Conservation (phyloP, 805 yeast genomes). For the Tetrapisispora taiwanensis region DNA sequence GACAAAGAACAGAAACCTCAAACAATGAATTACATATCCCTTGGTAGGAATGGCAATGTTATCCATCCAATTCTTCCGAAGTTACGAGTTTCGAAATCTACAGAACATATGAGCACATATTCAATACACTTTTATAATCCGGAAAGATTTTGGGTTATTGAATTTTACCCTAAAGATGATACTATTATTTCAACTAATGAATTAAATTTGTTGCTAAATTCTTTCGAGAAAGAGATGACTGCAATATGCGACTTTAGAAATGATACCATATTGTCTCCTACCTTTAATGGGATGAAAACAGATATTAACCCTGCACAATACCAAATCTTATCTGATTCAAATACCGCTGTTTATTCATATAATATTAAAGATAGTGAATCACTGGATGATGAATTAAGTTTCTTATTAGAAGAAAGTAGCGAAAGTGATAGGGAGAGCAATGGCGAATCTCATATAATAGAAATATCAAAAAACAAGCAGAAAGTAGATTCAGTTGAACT, state of each 20-base stretch:
- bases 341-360: background rate
- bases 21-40: constrained; percentile 20
- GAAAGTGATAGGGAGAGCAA: constrained; percentile 1
- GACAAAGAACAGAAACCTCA: constrained; percentile 11
- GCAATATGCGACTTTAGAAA: constrained; percentile 9
- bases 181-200: constrained; percentile 3
- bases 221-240: constrained; percentile 27
- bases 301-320: background rate
- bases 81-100: constrained; percentile 44
- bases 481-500: too few species aligned
- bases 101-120: constrained; percentile 32
- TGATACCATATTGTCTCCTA: background rate
- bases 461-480: background rate
- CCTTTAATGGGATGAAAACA: background rate
- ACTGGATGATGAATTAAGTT: constrained; percentile 16
- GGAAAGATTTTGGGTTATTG: constrained; percentile 61
- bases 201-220: constrained; percentile 4
- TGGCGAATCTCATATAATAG: background rate
- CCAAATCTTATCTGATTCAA: background rate
- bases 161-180: constrained; percentile 12
- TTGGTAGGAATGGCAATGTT: constrained; percentile 30
- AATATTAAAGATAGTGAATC: background rate
- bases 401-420: constrained; percentile 14
- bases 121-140: constrained; percentile 64
- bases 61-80: constrained; percentile 67